Percentiles rank a stretch among this genome's conserved stretches.
Conservation (phyloP, 176 grass and related monocot species). For the Zea luxurians region DNA sequence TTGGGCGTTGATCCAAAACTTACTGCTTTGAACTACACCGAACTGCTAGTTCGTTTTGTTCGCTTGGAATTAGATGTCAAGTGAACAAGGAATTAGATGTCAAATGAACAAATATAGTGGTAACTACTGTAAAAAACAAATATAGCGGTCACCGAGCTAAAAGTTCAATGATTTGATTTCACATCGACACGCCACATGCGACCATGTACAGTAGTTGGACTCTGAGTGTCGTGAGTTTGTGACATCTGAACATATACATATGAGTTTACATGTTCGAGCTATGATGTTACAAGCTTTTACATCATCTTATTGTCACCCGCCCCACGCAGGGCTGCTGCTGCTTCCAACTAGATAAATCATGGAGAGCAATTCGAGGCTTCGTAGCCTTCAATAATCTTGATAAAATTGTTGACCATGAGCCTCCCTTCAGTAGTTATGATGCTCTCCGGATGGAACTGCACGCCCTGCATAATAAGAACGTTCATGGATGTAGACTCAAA, state of each 20-base stretch:
- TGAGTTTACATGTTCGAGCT: neutral
- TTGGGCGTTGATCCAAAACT: neutral
- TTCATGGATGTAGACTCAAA: neutral
- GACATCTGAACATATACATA: neutral
- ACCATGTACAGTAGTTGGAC: slow-evolving; percentile 9
- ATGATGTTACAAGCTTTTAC: neutral
- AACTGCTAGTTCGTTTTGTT: neutral
- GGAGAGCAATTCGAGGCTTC: slow-evolving; percentile 38
- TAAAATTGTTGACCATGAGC: slow-evolving; percentile 48
- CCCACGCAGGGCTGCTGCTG: neutral
- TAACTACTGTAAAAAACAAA: no score
- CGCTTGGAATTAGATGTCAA: neutral
- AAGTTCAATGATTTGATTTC: neutral
- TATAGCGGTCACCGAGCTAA: neutral
- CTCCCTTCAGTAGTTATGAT: slow-evolving; percentile 54
- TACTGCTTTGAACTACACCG: neutral
- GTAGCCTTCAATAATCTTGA: slow-evolving; percentile 44
- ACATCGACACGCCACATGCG: neutral
- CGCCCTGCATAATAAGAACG: slow-evolving; percentile 36
- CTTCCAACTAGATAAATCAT: slow-evolving; percentile 29
- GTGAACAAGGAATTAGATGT: neutral
- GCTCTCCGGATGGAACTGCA: slow-evolving; percentile 66
- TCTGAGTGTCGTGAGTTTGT: neutral
- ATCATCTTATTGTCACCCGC: neutral
- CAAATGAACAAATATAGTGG: no score